These are phyloP conservation scores for Fusarium sp. DNA, from an alignment of 2,329 filamentous ascomycete genomes.

Conservation along the genomic window DNA sequence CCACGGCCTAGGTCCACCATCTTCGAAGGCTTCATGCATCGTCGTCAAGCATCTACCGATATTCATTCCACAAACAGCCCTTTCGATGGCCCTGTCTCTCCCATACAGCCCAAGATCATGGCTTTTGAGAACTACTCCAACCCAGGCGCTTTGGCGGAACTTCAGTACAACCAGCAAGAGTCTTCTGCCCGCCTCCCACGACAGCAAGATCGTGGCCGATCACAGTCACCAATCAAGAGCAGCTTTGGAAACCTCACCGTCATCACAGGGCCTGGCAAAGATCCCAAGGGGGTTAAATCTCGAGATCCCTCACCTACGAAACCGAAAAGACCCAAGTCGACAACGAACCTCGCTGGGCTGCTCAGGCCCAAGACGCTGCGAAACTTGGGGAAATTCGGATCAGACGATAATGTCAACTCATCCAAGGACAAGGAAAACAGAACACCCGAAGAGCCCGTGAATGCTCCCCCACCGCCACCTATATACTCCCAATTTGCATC, in stretches of 20 bases:
- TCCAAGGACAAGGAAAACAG: conserved; percentile 85
- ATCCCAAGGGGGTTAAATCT: conserved; percentile 57
- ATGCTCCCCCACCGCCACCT: conserved; percentile 65
- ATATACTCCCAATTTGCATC: conserved; percentile 81
- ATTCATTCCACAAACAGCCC: conserved; percentile 50
- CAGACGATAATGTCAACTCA: conserved; percentile 64
- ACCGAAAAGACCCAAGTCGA: conserved; percentile 84
- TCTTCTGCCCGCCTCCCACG: conserved; percentile 55
- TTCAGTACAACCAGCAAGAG: conserved; percentile 67
- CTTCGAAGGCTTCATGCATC: conserved; percentile 63
- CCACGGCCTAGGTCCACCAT: conserved; percentile 64
- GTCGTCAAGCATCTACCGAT: conserved; percentile 62
- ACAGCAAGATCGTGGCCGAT: conserved; percentile 54
- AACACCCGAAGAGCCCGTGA: conserved; percentile 62
- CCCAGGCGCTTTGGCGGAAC: conserved; percentile 65
- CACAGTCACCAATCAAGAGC: conserved; percentile 61
- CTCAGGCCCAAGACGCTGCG: conserved; percentile 81
- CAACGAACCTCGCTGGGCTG: conserved; percentile 82
- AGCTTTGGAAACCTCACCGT: conserved; percentile 57
- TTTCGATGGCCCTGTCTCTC: conserved; percentile 42
- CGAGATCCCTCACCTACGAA: conserved; percentile 68
- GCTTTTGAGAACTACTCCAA: conserved; percentile 54
- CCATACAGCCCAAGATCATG: conserved; percentile 48
- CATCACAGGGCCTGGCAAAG: conserved; percentile 57
- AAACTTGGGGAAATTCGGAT: conserved; percentile 68